Evolutionary conservation across 2,329 filamentous ascomycete species (phyloP).

Genomic region (Mycocentrospora acerina): DNA sequence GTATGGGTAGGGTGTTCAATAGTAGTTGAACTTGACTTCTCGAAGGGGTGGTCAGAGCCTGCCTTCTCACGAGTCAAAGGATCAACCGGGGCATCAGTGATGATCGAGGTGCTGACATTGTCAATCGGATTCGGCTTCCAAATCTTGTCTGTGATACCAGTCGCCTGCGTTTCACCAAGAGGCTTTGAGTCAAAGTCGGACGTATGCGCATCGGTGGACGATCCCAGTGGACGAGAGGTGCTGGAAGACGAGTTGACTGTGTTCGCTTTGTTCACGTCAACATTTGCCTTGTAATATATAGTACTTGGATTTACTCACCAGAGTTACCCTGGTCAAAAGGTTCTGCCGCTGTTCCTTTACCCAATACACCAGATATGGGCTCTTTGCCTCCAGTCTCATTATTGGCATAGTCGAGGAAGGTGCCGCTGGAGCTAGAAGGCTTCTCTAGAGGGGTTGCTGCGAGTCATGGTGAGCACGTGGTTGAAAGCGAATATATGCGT

Average conservation of each 20-base stretch:
- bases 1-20: background rate
- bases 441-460: conserved; percentile 17
- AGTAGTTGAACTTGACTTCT: too few species aligned
- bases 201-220: conserved; percentile 15
- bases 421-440: background rate
- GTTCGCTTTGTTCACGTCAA: conserved; percentile 5
- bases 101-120: conserved; percentile 20
- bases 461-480: conserved; percentile 8
- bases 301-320: conserved; percentile 44
- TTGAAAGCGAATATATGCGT: background rate
- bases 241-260: conserved; percentile 5
- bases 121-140: conserved; percentile 34
- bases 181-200: conserved; percentile 19
- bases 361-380: conserved; percentile 70
- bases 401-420: conserved; percentile 25
- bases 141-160: conserved; percentile 27
- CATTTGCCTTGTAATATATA: background rate
- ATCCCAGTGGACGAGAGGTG: background rate
- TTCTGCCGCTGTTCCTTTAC: conserved; percentile 66
- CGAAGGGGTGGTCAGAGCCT: conserved; percentile 22
- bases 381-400: conserved; percentile 54
- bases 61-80: conserved; percentile 12
- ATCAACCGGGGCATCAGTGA: too few species aligned
- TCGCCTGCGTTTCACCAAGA: conserved; percentile 23
- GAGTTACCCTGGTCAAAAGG: conserved; percentile 80